These are phyloP conservation scores for Chimonanthus salicifolius DNA, from an alignment of 164 flowering plant genomes.

Conservation along the genomic window DNA sequence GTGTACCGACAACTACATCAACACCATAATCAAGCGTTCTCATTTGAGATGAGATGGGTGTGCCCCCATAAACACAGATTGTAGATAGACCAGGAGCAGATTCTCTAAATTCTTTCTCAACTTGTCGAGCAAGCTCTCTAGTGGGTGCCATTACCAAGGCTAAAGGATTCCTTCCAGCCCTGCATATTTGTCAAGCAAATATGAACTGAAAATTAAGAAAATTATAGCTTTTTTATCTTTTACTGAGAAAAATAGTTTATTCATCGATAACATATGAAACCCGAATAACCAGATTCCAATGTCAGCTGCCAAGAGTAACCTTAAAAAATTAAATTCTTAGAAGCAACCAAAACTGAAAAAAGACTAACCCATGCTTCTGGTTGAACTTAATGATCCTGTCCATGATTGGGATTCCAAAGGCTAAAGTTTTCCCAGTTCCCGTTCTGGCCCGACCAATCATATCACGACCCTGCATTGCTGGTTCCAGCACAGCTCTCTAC, in stretches of 20 bases:
- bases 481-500: slow-evolving; percentile 90
- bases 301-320: neutral
- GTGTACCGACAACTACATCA: slow-evolving; percentile 76
- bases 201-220: neutral
- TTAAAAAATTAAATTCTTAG: neutral
- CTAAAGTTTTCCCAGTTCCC: slow-evolving; percentile 96
- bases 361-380: slow-evolving; percentile 70
- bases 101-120: slow-evolving; percentile 65
- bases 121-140: slow-evolving; percentile 75
- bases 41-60: slow-evolving; percentile 56
- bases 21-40: slow-evolving; percentile 63
- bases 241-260: neutral
- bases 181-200: slow-evolving; percentile 8
- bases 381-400: slow-evolving; percentile 71
- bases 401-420: slow-evolving; percentile 92
- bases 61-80: slow-evolving; percentile 75
- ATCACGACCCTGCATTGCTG: slow-evolving; percentile 95
- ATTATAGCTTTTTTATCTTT: too few species aligned
- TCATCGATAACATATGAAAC: neutral
- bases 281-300: neutral
- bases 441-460: slow-evolving; percentile 93
- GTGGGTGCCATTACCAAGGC: slow-evolving; percentile 77
- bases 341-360: slow-evolving; percentile 1
- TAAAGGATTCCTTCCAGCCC: slow-evolving; percentile 63
- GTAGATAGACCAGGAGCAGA: slow-evolving; percentile 40